A percentile compares a stretch with the other conserved stretches of the same genome.
These are phyloP conservation scores for Fraxinus baroniana DNA, from an alignment of 305 asterid species.

Conservation along the genomic window DNA sequence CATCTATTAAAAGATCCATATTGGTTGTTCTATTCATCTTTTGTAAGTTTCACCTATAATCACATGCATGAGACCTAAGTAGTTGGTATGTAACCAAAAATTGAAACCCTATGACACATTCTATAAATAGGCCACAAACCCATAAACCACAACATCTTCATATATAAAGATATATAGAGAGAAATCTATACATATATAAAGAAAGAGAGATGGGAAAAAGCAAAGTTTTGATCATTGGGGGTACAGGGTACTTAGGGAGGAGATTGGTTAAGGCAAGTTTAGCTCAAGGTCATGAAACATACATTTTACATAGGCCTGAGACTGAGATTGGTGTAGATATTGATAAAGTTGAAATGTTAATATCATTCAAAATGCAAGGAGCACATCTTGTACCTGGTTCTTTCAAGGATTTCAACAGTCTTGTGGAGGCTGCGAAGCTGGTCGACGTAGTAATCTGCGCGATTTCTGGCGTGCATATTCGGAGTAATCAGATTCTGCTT, in stretches of 20 bases:
- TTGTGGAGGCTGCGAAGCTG: slow-evolving; percentile 52
- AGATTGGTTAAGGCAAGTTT: slow-evolving; percentile 38
- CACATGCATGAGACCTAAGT: neutral
- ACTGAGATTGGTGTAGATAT: slow-evolving; percentile 34
- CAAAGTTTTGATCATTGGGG: slow-evolving; percentile 39
- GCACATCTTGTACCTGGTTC: slow-evolving; percentile 47
- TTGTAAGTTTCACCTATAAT: neutral
- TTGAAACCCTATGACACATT: neutral
- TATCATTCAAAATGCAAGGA: slow-evolving; percentile 43
- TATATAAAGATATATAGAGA: neutral
- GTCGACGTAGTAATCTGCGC: slow-evolving; percentile 62
- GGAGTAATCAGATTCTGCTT: slow-evolving; percentile 47
- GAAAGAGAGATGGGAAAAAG: slow-evolving; percentile 25
- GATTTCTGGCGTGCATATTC: slow-evolving; percentile 48
- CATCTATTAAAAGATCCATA: neutral
- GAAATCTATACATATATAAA: neutral
- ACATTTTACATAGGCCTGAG: slow-evolving; percentile 30
- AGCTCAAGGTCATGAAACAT: slow-evolving; percentile 35
- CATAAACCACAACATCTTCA: neutral
- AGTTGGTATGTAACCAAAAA: neutral
- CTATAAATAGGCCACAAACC: neutral
- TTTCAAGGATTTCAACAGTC: slow-evolving; percentile 35
- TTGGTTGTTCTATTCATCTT: neutral
- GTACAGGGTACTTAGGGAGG: slow-evolving; percentile 41
- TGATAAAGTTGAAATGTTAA: slow-evolving; percentile 43